A percentile compares a stretch with the other conserved stretches of the same genome.
These are phyloP conservation scores for Microbotryum scabiosae DNA, from an alignment of 1,284 basidiomycete species.

Conservation along the genomic window DNA sequence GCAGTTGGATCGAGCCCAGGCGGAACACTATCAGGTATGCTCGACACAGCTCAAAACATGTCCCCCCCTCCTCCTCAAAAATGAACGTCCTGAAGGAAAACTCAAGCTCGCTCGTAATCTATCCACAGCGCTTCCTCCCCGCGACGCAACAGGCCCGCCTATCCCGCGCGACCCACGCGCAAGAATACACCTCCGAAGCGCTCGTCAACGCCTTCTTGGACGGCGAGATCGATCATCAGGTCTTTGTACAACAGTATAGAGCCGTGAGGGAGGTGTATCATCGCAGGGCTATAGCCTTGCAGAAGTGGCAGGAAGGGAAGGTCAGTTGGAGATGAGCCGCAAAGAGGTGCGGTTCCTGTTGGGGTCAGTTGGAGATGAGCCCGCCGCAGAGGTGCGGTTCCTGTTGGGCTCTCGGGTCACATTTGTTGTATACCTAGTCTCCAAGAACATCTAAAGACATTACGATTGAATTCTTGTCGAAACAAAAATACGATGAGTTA, in stretches of 20 bases:
- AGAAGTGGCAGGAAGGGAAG: conserved; percentile 71
- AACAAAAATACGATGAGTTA: no score
- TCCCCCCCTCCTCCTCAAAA: no score
- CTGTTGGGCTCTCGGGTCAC: no score
- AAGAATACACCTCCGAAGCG: conserved; percentile 77
- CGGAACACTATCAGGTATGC: conserved; percentile 71
- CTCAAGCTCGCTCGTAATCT: background rate
- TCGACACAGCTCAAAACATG: background rate
- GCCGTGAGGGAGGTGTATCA: conserved; percentile 77
- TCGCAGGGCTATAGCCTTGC: conserved; percentile 78
- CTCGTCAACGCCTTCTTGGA: conserved; percentile 72
- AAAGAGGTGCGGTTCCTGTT: no score
- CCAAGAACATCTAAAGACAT: no score
- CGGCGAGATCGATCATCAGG: conserved; percentile 54
- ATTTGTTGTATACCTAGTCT: no score
- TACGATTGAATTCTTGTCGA: no score
- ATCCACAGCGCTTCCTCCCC: conserved; percentile 61
- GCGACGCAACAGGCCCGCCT: conserved; percentile 79
- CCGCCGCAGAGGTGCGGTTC: no score
- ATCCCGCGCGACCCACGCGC: conserved; percentile 71
- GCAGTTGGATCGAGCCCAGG: conserved; percentile 74
- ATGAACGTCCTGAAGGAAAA: background rate
- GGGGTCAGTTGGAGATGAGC: no score
- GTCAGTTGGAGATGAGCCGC: conserved; percentile 59
- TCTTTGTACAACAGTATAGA: conserved; percentile 79